These are phyloP conservation scores for Candida methanosorbosa DNA, from an alignment of 805 yeast species.

Conservation along the genomic window DNA sequence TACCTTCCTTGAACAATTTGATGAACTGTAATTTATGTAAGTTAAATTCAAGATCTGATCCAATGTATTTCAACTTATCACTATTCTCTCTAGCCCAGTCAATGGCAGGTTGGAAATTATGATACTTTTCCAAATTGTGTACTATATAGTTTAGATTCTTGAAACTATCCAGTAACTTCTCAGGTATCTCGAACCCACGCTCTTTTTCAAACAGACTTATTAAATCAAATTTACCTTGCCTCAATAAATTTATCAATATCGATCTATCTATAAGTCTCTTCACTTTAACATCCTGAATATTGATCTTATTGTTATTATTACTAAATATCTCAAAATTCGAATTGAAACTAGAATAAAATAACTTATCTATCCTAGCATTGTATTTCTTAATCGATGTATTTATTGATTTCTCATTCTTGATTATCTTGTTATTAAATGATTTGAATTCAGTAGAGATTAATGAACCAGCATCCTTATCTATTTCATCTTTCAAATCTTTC, in stretches of 20 bases:
- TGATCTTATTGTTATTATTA: slow-evolving; percentile 1
- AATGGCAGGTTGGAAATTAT: slow-evolving; percentile 36
- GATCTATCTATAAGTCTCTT: slow-evolving; percentile 17
- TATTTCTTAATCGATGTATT: slow-evolving; percentile 18
- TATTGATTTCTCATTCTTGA: slow-evolving; percentile 22
- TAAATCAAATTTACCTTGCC: slow-evolving; percentile 22
- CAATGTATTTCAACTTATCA: slow-evolving; percentile 19
- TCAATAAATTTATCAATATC: slow-evolving; percentile 21
- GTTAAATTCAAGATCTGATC: slow-evolving; percentile 36
- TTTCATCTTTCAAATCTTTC: slow-evolving; percentile 10
- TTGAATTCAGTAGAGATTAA: slow-evolving; percentile 4
- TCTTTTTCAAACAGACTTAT: slow-evolving; percentile 16
- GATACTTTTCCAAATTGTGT: slow-evolving; percentile 22
- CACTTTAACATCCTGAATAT: slow-evolving; percentile 12
- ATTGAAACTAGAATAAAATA: slow-evolving; percentile 13
- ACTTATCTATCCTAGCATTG: slow-evolving; percentile 18
- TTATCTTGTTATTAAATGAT: slow-evolving; percentile 16
- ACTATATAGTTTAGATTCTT: slow-evolving; percentile 34
- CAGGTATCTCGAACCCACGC: slow-evolving; percentile 17
- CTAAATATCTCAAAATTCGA: no score
- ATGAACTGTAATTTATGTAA: slow-evolving; percentile 35
- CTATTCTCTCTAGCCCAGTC: slow-evolving; percentile 33
- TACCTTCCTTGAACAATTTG: slow-evolving; percentile 15
- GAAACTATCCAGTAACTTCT: slow-evolving; percentile 26
- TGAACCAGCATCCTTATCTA: slow-evolving; percentile 3